phyloP scores from a whole-genome alignment of 163 green algal genomes.

The Chlamydomonas reinhardtii region DNA sequence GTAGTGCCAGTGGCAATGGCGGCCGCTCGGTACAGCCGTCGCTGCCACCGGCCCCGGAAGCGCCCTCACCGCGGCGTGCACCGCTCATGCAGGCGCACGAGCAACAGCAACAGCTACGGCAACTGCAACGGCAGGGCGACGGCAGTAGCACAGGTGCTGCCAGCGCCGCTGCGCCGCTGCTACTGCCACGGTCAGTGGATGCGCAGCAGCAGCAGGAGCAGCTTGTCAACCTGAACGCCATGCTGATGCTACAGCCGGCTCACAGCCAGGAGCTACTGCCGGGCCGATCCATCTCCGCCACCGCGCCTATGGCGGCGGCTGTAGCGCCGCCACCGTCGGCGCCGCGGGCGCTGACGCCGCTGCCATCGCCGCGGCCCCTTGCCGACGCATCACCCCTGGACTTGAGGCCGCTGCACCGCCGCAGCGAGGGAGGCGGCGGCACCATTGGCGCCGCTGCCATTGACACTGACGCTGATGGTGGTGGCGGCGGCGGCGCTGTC shows the following conservation, averaged over 20 bases:
- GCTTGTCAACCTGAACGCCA: too few species aligned
- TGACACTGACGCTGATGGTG: too few species aligned
- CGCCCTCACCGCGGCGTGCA: too few species aligned
- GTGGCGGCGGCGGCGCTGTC: not conserved
- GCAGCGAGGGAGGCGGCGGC: not conserved
- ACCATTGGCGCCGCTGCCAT: not conserved
- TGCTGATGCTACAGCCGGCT: not conserved
- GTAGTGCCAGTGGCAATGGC: not conserved
- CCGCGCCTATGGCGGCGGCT: conserved; percentile 14
- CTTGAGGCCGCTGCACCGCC: too few species aligned
- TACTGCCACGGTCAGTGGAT: not conserved
- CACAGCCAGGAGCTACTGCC: conserved; percentile 21
- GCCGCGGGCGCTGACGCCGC: too few species aligned
- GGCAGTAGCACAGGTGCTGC: too few species aligned
- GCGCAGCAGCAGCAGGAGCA: not conserved
- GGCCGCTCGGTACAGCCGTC: too few species aligned
- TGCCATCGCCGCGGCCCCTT: too few species aligned
- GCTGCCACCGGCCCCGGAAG: too few species aligned
- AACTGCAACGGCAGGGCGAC: not conserved
- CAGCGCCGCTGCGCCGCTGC: too few species aligned
- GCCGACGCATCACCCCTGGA: too few species aligned
- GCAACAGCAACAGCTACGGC: not conserved
- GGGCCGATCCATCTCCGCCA: not conserved
- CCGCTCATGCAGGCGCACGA: too few species aligned
- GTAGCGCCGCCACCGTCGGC: not conserved